Conservation (phyloP, 352 stramenopile genomes). For the Phytophthora boehmeriae region DNA sequence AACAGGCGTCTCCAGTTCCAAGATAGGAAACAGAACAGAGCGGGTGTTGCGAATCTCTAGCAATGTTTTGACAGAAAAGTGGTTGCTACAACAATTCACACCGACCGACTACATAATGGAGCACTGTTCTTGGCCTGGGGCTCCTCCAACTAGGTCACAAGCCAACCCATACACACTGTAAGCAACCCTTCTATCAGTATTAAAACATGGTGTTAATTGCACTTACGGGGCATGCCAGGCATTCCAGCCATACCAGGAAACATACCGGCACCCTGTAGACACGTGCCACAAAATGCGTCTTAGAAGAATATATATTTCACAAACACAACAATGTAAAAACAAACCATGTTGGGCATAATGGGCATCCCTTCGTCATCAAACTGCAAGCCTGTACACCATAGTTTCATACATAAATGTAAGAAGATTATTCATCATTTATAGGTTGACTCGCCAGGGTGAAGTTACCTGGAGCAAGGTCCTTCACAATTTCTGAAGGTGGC, state of each 20-base stretch:
- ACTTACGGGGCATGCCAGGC: slow-evolving; percentile 77
- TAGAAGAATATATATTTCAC: not conserved
- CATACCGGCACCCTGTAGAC: slow-evolving; percentile 65
- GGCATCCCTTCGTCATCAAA: slow-evolving; percentile 97
- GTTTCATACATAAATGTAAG: not conserved
- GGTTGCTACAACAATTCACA: slow-evolving; percentile 21
- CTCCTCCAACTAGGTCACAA: slow-evolving; percentile 46
- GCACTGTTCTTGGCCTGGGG: slow-evolving; percentile 77
- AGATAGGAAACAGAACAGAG: slow-evolving; percentile 14
- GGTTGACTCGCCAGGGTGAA: not conserved
- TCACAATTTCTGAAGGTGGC: slow-evolving; percentile 97
- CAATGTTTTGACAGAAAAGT: slow-evolving; percentile 28
- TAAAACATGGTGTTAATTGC: slow-evolving; percentile 2
- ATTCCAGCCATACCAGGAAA: slow-evolving; percentile 87
- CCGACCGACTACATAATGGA: slow-evolving; percentile 59
- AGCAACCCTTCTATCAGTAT: not conserved
- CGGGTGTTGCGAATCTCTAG: slow-evolving; percentile 29
- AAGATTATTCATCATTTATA: slow-evolving; percentile 5
- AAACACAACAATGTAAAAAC: slow-evolving; percentile 1
- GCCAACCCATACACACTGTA: slow-evolving; percentile 2
- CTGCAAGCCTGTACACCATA: slow-evolving; percentile 73
- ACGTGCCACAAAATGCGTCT: not conserved
- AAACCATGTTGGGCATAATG: slow-evolving; percentile 94
- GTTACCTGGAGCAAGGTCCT: slow-evolving; percentile 95
- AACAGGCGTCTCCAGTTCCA: slow-evolving; percentile 23